Percentiles rank a stretch among this genome's conserved stretches.
Evolutionary conservation across 441 rosid species (phyloP).

Genomic region (Erodium texanum): DNA sequence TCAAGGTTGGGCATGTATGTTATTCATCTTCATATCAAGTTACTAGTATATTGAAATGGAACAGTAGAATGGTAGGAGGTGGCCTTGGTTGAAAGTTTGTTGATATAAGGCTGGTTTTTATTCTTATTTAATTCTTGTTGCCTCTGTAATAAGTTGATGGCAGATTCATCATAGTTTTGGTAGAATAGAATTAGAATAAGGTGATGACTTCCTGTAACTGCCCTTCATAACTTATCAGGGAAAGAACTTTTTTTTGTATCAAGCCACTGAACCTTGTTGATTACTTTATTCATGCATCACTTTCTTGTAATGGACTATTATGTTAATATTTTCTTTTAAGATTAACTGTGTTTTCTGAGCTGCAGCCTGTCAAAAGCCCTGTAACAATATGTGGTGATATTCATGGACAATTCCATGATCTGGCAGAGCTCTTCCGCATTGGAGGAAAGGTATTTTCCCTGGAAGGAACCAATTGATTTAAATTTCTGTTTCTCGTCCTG

Average conservation of each 20-base stretch:
- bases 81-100: not conserved
- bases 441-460: conserved; percentile 64
- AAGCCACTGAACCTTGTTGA: not conserved
- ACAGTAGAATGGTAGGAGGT: too few species aligned
- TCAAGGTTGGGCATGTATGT: not conserved
- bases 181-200: not conserved
- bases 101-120: not conserved
- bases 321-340: not conserved
- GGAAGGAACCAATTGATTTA: not conserved
- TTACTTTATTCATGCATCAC: not conserved
- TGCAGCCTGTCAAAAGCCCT: conserved; percentile 88
- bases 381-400: conserved; percentile 91
- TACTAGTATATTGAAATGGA: not conserved
- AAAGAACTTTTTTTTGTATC: not conserved
- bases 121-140: not conserved
- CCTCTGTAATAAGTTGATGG: not conserved
- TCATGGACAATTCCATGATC: conserved; percentile 92
- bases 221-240: not conserved
- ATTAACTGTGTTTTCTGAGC: conserved; percentile 4
- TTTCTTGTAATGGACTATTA: not conserved
- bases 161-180: not conserved
- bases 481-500: not conserved
- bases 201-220: not conserved
- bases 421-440: conserved; percentile 88
- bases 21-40: not conserved